Conservation (phyloP, 163 green algal genomes). For the Scenedesmus sp. region DNA sequence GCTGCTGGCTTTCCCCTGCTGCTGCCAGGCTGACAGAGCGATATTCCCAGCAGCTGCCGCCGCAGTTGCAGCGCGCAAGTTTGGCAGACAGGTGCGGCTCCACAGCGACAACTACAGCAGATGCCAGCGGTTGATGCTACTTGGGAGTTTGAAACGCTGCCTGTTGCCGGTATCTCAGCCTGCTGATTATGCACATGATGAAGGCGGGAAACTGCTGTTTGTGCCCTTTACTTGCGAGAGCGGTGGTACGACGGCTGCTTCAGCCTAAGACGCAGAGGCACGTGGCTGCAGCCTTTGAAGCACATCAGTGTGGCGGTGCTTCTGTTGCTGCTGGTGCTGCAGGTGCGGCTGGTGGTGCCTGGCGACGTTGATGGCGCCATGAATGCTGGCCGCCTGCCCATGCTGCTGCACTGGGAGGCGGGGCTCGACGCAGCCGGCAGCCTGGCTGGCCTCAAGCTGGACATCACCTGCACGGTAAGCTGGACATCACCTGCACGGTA, state of each 20-base stretch:
- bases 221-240: no score
- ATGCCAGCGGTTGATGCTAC: no score
- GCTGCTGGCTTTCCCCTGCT: neutral
- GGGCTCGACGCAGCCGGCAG: neutral
- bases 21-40: slow-evolving; percentile 36
- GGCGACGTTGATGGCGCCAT: slow-evolving; percentile 14
- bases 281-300: neutral
- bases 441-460: slow-evolving; percentile 21
- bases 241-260: no score
- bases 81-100: slow-evolving; percentile 55
- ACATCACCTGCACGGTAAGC: slow-evolving; percentile 14
- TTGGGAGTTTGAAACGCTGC: no score
- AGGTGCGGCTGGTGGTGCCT: slow-evolving; percentile 36
- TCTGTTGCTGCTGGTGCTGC: neutral
- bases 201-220: no score
- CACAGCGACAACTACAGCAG: no score
- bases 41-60: slow-evolving; percentile 57
- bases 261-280: no score
- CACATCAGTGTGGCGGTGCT: neutral
- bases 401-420: slow-evolving; percentile 18
- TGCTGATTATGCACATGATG: no score
- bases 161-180: no score
- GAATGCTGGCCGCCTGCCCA: slow-evolving; percentile 28
- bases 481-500: neutral
- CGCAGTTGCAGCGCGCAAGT: slow-evolving; percentile 69